Base-by-base conservation (phyloP, 768 basidiomycete species). In the Ramaria sp. region DNA sequence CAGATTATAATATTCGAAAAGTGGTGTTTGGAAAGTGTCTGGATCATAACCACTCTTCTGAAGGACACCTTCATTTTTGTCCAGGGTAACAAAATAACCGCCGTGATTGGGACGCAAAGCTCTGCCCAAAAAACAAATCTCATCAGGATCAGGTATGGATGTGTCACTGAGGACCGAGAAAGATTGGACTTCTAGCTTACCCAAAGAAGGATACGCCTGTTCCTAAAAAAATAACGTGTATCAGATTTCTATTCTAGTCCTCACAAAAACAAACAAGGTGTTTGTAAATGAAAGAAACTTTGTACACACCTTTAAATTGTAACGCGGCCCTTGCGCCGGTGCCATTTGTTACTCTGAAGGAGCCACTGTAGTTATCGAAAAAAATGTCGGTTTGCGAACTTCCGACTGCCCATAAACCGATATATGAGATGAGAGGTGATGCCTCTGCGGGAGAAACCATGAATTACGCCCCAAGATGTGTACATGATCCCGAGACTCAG, bases 31-130 rank as follows among this genome's bases (percentile, higher is more conserved):
- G 58, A 73, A 79, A 18, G 62, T 20, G 52, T 67, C 66, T 18
- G 57, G 50, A 25, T 56, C 47, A 12, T 65, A 52, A 41, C 63
- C 71, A 32, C 52, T 56, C 20, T n/a, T n/a, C n/a, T n/a, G n/a
- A n/a, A 22, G 8, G 9, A 3, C 18, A 20, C 22, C 22, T 25
- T 25, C 16, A 15, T 37, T 36, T 7, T 22, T 8, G 62, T 81
- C 77, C 1, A 79, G 61, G 28, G 64, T 61, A 42, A 79, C 68
- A 28, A 65, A 64, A 58, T 70, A 81, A 10, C 50, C 59, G 0
- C 78, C 77, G 58, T 78, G 75, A 51, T 76, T 76, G 7, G 53
- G 36, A 25, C 77, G 69, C 52, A 74, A 73, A 1, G 76, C 71
- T 41, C 39, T 41, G 6, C 79, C 12, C 20, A 15, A 15, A 7